A percentile compares a stretch with the other conserved stretches of the same genome.
These are phyloP conservation scores for Coemansia sp. DNA, from an alignment of 192 early-diverging fungal genomes.

Conservation along the genomic window DNA sequence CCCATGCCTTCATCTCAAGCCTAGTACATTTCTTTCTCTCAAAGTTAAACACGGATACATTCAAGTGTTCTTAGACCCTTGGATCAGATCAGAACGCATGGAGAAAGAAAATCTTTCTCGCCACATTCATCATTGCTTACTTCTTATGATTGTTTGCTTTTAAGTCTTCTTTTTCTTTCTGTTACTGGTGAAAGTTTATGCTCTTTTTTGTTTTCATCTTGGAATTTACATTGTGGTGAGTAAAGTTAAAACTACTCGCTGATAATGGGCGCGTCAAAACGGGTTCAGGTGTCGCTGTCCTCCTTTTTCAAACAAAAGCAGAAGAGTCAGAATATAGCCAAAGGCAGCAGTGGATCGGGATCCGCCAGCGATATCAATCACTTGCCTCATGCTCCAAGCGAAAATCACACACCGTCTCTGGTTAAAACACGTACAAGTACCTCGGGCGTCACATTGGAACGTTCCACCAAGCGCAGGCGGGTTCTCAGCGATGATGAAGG, in stretches of 20 bases:
- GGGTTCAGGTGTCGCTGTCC: slow-evolving; percentile 46
- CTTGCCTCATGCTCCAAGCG: neutral
- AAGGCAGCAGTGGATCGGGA: neutral
- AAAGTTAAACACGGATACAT: too few relatives aligned
- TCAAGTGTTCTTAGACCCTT: too few relatives aligned
- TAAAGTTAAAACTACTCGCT: neutral
- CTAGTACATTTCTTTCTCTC: too few relatives aligned
- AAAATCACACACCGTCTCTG: neutral
- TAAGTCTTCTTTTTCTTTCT: neutral
- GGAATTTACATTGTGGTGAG: neutral
- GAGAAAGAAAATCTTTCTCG: too few relatives aligned
- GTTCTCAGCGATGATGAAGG: neutral
- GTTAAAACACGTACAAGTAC: neutral
- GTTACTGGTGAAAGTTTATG: neutral
- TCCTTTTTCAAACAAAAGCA: slow-evolving; percentile 43
- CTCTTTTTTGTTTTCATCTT: too few relatives aligned
- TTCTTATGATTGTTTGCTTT: neutral
- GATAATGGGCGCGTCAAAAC: slow-evolving; percentile 28
- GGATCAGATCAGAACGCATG: too few relatives aligned
- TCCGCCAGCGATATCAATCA: neutral
- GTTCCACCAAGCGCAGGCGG: slow-evolving; percentile 10
- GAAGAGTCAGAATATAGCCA: neutral
- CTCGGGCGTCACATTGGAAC: neutral
- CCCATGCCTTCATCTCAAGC: too few relatives aligned
- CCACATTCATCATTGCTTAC: too few relatives aligned